Percentiles rank a stretch among this genome's conserved stretches.
Evolutionary conservation across 352 stramenopile genomes (phyloP).

Genomic region (Globisporangium viniferum): DNA sequence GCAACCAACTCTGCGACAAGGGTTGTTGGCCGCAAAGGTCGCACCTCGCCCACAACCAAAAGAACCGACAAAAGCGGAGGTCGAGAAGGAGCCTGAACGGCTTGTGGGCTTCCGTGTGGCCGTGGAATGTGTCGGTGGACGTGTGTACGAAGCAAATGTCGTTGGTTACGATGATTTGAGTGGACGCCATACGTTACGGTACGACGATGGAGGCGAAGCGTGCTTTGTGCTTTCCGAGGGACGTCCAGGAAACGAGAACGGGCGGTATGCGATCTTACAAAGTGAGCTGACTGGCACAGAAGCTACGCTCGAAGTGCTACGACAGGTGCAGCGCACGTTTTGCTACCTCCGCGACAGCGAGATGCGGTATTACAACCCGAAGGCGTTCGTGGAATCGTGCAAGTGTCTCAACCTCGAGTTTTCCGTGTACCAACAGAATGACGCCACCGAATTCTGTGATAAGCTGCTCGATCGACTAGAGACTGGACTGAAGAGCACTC

Average conservation of each 20-base stretch:
- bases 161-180: slow-evolving; percentile 82
- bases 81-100: slow-evolving; percentile 74
- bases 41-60: slow-evolving; percentile 39
- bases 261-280: slow-evolving; percentile 88
- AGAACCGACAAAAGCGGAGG: slow-evolving; percentile 87
- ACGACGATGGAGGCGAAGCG: slow-evolving; percentile 87
- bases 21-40: slow-evolving; percentile 73
- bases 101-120: slow-evolving; percentile 82
- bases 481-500: slow-evolving; percentile 91
- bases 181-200: slow-evolving; percentile 75
- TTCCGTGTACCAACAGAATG: slow-evolving; percentile 99
- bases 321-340: slow-evolving; percentile 89
- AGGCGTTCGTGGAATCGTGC: slow-evolving; percentile 88
- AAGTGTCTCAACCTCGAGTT: slow-evolving; percentile 90
- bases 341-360: slow-evolving; percentile 84
- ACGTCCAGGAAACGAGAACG: slow-evolving; percentile 94
- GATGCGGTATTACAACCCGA: slow-evolving; percentile 83
- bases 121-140: slow-evolving; percentile 92
- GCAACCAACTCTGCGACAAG: slow-evolving; percentile 75
- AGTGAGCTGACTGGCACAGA: slow-evolving; percentile 73
- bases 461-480: slow-evolving; percentile 99
- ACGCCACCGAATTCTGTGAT: slow-evolving; percentile 98
- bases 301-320: slow-evolving; percentile 84
- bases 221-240: slow-evolving; percentile 91
- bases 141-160: slow-evolving; percentile 93